These are phyloP conservation scores for Pharus latifolius DNA, from an alignment of 176 grass and related monocot genomes.

Conservation along the genomic window DNA sequence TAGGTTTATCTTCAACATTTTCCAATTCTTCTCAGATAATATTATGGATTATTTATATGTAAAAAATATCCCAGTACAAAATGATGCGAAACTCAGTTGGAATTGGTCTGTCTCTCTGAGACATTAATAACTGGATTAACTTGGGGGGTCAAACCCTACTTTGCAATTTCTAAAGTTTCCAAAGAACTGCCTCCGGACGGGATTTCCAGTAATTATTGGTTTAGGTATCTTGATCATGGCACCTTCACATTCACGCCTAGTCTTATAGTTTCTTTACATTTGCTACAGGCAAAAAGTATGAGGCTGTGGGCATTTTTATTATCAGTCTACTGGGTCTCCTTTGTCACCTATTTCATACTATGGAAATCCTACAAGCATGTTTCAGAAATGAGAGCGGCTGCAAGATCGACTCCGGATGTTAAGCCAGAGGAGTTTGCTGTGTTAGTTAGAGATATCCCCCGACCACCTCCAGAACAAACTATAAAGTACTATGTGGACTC, in stretches of 20 bases:
- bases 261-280: not conserved
- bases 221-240: not conserved
- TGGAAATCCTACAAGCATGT: slow-evolving; percentile 92
- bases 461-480: slow-evolving; percentile 30
- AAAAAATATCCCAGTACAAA: not conserved
- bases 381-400: slow-evolving; percentile 52
- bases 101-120: too few species aligned
- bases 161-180: not conserved
- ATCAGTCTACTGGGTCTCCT: slow-evolving; percentile 74
- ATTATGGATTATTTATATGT: not conserved
- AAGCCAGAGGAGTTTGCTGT: slow-evolving; percentile 74
- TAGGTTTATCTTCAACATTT: too few species aligned
- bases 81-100: not conserved
- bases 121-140: not conserved
- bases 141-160: too few species aligned
- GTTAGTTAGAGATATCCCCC: slow-evolving; percentile 71
- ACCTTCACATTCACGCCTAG: not conserved
- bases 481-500: slow-evolving; percentile 77
- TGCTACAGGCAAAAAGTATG: slow-evolving; percentile 2
- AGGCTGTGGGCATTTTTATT: slow-evolving; percentile 86
- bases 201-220: not conserved
- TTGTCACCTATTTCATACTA: slow-evolving; percentile 74
- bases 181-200: not conserved
- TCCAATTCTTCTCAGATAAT: not conserved
- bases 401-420: slow-evolving; percentile 45